Evolutionary conservation across 371 early-diverging fungal species (phyloP), one percentile per base, ranked within the genome.

Genomic region (Globomyces sp.): DNA sequence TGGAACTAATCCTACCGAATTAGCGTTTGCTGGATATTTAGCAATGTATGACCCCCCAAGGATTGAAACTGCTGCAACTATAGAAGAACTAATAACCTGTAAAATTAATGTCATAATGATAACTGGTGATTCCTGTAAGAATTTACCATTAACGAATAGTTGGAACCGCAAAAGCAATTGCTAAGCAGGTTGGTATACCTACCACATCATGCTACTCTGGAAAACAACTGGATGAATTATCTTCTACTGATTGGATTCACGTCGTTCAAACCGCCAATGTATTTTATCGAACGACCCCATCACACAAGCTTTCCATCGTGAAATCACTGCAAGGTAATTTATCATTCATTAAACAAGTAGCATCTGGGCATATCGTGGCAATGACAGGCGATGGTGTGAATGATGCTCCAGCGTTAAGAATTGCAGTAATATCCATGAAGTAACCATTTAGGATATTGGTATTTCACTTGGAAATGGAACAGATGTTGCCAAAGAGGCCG

Each of bases 381-480:
- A 81, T 87, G 81, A 83, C 82, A 0, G 87, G 88, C 10, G 85
- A 87, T 71, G 84, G 82, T 24, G 92, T 93, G n/a, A 95, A 93
- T 71, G 98, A 97, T 81, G 92, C 92, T 0, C 93, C 92, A 8
- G 96, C 98, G 3, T 73, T 97, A 24, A 86, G 88, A 65, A 78
- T 90, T 68, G 92, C 98, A 9, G 24, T 24, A 24, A 24, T 24
- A 24, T 24, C 24, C 24, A 24, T 24, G 24, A 24, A 24, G 24
- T 24, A 24, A 24, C 24, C 24, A 24, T 24, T 24, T 24, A 24
- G 24, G 92, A 93, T 71, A 91, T 94, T 69, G 95, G 95, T 68
- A 89, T 94, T 47, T 89, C 93, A 0, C 92, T 94, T 94, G 94
- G 94, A 41, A 86, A 87, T 63, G 95, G 94, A 4, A 91, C 95